These are phyloP conservation scores for Delonix regia DNA, from an alignment of 306 rosid genomes.

Conservation along the genomic window DNA sequence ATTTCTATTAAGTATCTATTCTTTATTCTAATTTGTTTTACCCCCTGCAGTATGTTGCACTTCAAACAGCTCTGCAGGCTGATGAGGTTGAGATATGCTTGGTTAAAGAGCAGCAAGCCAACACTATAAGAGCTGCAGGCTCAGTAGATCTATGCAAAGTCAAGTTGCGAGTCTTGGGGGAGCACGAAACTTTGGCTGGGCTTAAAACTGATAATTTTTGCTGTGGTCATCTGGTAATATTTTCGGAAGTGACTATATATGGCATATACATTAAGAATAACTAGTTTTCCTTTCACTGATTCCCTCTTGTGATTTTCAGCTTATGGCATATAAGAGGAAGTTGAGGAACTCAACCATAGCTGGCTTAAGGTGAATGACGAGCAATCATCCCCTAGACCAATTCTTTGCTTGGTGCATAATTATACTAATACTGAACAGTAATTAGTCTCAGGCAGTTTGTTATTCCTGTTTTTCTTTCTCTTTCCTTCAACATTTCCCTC, in stretches of 20 bases:
- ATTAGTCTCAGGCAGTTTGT: conserved; percentile 24
- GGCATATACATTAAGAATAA: not conserved
- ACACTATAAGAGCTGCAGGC: conserved; percentile 27
- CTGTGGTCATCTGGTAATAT: conserved; percentile 65
- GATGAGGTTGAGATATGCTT: conserved; percentile 64
- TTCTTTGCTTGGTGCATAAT: conserved; percentile 14
- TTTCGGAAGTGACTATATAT: not conserved
- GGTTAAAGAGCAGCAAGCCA: conserved; percentile 46
- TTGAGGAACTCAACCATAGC: conserved; percentile 34
- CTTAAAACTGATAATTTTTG: conserved; percentile 38
- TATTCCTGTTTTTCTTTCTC: not conserved
- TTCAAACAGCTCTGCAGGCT: conserved; percentile 44
- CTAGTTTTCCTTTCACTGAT: not conserved
- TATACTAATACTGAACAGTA: conserved; percentile 1
- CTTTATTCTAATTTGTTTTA: conserved; percentile 28
- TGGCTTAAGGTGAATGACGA: conserved; percentile 25
- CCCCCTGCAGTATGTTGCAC: conserved; percentile 58
- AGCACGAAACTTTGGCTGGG: conserved; percentile 54
- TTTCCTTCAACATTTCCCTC: not conserved
- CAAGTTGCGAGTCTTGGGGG: conserved; percentile 42
- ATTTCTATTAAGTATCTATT: not conserved
- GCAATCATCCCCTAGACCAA: not conserved
- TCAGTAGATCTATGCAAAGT: conserved; percentile 37
- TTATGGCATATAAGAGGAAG: conserved; percentile 68
- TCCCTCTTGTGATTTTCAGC: conserved; percentile 40